Conservation (phyloP, 805 yeast species). For the Ogataea pilisensis region DNA sequence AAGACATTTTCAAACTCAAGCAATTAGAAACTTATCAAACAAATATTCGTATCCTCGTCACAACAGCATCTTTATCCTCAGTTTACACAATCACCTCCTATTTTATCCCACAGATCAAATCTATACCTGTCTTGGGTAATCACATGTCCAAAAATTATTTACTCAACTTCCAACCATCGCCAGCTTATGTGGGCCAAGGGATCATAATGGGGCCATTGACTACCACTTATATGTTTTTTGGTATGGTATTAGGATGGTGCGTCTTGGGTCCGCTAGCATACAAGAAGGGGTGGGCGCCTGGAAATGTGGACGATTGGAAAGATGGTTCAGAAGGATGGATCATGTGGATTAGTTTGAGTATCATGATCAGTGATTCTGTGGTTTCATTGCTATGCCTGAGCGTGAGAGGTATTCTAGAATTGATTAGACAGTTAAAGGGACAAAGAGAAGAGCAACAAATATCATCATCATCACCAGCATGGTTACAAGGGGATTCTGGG, state of each 20-base stretch:
- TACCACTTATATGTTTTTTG: constrained; percentile 84
- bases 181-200: constrained; percentile 97
- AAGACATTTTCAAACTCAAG: constrained; percentile 26
- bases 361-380: constrained; percentile 89
- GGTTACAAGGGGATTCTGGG: no score
- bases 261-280: constrained; percentile 79
- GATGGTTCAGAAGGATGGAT: constrained; percentile 97
- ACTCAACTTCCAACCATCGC: constrained; percentile 93
- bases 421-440: neutral
- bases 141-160: constrained; percentile 57
- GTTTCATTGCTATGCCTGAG: constrained; percentile 71
- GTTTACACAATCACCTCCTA: constrained; percentile 67
- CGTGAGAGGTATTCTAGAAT: constrained; percentile 34
- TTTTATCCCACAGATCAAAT: constrained; percentile 64
- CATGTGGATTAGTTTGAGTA: constrained; percentile 86
- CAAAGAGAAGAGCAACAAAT: neutral
- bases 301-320: constrained; percentile 88
- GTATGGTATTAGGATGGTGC: constrained; percentile 90
- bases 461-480: no score
- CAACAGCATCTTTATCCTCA: constrained; percentile 68
- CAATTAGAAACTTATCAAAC: constrained; percentile 38
- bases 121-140: constrained; percentile 73
- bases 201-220: constrained; percentile 96
- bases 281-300: constrained; percentile 78
- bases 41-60: constrained; percentile 55